phyloP scores from a whole-genome alignment of 331 rosid genomes.

The Prunus yedoensis region DNA sequence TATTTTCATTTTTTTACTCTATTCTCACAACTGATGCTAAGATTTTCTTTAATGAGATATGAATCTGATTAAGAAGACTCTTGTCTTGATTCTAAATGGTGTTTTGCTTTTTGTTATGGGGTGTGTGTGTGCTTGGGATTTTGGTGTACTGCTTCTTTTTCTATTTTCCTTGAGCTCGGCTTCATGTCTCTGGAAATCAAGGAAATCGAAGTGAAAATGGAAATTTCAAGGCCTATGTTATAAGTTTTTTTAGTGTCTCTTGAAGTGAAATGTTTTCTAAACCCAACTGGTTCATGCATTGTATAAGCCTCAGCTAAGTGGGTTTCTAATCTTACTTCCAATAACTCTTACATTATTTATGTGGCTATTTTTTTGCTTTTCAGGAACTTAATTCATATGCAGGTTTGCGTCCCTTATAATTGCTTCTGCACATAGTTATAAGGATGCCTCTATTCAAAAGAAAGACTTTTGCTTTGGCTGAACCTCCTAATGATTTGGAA shows the following conservation, averaged over 20 bases:
- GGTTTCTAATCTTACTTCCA: not conserved
- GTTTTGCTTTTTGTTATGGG: not conserved
- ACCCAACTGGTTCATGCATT: not conserved
- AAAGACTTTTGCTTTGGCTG: constrained; percentile 63
- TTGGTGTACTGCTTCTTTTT: not conserved
- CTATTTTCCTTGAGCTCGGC: not conserved
- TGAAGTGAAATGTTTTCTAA: not conserved
- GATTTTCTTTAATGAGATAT: not conserved
- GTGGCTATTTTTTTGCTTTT: constrained; percentile 26
- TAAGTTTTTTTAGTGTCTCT: not conserved
- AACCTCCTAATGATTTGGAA: constrained; percentile 69
- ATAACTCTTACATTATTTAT: not conserved
- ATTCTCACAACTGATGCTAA: not conserved
- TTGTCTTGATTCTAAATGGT: not conserved
- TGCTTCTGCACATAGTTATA: constrained; percentile 7
- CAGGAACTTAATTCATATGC: constrained; percentile 29
- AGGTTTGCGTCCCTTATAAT: constrained; percentile 1
- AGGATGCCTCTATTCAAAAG: constrained; percentile 83
- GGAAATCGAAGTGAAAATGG: not conserved
- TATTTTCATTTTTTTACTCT: not conserved
- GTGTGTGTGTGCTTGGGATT: not conserved
- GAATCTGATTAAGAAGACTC: not conserved
- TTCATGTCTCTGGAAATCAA: not conserved
- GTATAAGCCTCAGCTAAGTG: not conserved
- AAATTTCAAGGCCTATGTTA: not conserved